Evolutionary conservation across 768 basidiomycete genomes (phyloP), one percentile per base, ranked within the genome.

Genomic region (Pulveroboletus sp.): DNA sequence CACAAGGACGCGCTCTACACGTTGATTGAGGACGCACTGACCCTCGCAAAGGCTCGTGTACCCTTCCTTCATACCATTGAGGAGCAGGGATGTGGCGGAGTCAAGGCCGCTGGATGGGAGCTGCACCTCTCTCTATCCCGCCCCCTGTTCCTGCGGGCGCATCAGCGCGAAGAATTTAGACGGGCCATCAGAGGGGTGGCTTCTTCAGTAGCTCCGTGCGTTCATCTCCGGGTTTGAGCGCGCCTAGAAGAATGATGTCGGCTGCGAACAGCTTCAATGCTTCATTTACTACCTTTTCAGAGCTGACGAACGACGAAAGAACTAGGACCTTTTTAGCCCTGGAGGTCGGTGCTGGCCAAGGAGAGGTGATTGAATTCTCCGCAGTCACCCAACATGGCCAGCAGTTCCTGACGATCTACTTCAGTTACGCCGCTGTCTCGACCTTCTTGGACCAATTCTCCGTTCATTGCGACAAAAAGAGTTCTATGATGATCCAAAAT

Each of bases 121-220:
- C 73, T 96, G 31, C 94, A 96, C 59, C 72, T 98, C 37, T 95
- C 93, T 2, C 73, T 98, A 11, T 86, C 92, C 0, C 79, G 89
- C 5, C 91, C 93, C 9, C 76, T 87, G 27, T 92, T 81, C 61
- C 69, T 96, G 28, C 81, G 87, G 17, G 76, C 84, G 3, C 83
- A 93, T 63, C 93, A 96, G 66, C 73, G 82, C 50, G 82, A 89
- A 31, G 83, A 83, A 4, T 70, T 95, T 35, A 85, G 81, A 56
- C 72, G 71, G 28, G 79, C 80, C 0, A 76, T 93, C 26, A 81
- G 74, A 57, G 61, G 63, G 13, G 61, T 80, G 8, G 81, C 83
- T 50, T 75, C 69, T 50, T 63, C 62, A 4, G 71, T 70, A 57
- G 57, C 64, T 43, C 65, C 76, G 87, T 82, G 66, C 62, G 76